These are phyloP conservation scores for Apophysomyces variabilis DNA, from an alignment of 371 early-diverging fungal genomes.

Conservation along the genomic window DNA sequence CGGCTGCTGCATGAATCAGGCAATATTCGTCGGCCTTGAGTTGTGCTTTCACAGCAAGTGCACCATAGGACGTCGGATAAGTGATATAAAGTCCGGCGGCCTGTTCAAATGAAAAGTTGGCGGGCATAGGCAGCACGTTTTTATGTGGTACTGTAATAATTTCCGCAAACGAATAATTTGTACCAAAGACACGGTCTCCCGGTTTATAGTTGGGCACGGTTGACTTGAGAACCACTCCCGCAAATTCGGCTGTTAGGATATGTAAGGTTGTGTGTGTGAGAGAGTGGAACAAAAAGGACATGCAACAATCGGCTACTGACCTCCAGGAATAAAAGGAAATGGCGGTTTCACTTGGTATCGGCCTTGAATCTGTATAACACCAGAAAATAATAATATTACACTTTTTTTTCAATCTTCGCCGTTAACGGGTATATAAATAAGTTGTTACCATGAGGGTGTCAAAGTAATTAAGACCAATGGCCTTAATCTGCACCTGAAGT, in stretches of 20 bases:
- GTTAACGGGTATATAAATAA: too few species aligned
- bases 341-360: slow-evolving; percentile 84
- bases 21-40: slow-evolving; percentile 69
- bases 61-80: slow-evolving; percentile 83
- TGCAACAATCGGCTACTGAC: not conserved
- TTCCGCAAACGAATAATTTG: slow-evolving; percentile 73
- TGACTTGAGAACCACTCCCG: slow-evolving; percentile 48
- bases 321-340: slow-evolving; percentile 85
- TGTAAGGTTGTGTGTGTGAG: too few species aligned
- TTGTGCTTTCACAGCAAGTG: slow-evolving; percentile 72
- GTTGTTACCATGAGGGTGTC: slow-evolving; percentile 77
- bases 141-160: slow-evolving; percentile 54
- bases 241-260: slow-evolving; percentile 50
- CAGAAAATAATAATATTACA: not conserved
- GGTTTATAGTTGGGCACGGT: slow-evolving; percentile 56
- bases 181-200: slow-evolving; percentile 85
- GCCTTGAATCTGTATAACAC: slow-evolving; percentile 68
- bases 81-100: slow-evolving; percentile 83
- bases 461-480: slow-evolving; percentile 82
- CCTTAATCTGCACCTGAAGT: slow-evolving; percentile 73
- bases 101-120: slow-evolving; percentile 72
- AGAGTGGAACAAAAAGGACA: not conserved
- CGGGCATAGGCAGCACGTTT: slow-evolving; percentile 69
- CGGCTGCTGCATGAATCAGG: slow-evolving; percentile 84
- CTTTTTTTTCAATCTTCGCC: too few species aligned